Base-by-base conservation (phyloP, 2,329 filamentous ascomycete genomes). In the Epichloe brachyelytri region DNA sequence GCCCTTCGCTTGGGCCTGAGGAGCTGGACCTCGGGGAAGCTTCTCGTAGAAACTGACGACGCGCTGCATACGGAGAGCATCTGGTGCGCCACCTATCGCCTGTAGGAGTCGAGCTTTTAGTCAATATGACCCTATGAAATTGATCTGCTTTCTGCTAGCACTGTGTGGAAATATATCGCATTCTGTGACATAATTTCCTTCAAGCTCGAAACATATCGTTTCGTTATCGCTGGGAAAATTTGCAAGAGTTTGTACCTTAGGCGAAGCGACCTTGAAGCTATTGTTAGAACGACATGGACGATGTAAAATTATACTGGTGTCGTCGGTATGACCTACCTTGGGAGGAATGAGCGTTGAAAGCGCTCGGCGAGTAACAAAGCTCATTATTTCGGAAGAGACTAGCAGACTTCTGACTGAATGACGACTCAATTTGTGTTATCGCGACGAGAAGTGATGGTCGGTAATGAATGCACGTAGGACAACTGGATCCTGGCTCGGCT, bases 11-110 rank as follows among this genome's bases (percentile, higher is more conserved):
- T 95, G 82, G 62, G 81, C 71, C 71, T 88, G 83, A 64, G 93
- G 90, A 65, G 90, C 90, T 61, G 87, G 72, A 63, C 93, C 94
- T 67, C 90, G 88, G 68, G 94, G 93, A 54, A 98, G 88, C 74
- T 91, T 94, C 78, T 94, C 88, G 81, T 98, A 98, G 81, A 98
- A 97, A 76, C 80, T 88, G 71, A 97, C 91, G 63, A 98, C 89
- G 65, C 90, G 87, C 71, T 95, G 86, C 93, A 98, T 97, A 70
- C 91, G 88, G 67, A 89, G 81, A 68, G 93, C 93, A 82, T 97
- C 91, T 68, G 90, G 88, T 62, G 90, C 89, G 68, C 86, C 86
- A 66, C 93, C 91, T 68, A 98, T 89, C 63, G 87, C 90, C 93
- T 97, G 69, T 60, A 43, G 33, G 53, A 54, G 37, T 54, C 46